Evolutionary conservation across 768 basidiomycete genomes (phyloP), one percentile per base, ranked within the genome.

Genomic region (Gloeopeniophorella convolvens): DNA sequence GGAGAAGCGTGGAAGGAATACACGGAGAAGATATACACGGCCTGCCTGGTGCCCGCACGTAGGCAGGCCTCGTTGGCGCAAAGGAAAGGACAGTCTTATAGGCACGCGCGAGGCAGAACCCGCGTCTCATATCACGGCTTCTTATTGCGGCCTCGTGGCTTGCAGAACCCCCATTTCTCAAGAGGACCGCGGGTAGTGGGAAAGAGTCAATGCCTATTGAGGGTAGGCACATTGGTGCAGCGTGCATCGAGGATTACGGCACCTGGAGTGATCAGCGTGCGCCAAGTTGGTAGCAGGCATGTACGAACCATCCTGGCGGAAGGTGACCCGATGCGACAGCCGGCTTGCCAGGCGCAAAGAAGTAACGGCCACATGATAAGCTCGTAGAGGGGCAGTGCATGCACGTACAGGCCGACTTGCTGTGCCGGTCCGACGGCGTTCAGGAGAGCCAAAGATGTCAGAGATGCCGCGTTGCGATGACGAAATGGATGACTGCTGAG

Each of bases 101-200:
- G 30, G 51, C 51, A 48, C 45, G 20, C 46, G 28, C 46, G 46
- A 48, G 46, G 51, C 45, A 45, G 34, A 37, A 20, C 24, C 51
- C 46, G 31, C 41, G 27, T 48, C 34, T 16, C 36, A 39, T 48
- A 42, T 53, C 51, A 53, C 51, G 41, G 24, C 46, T 53, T 53
- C 51, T 42, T 31, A 53, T 42, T 42, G 46, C 24, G 18, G 34
- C 51, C 51, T 53, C 51, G 51, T 53, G 51, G 51, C 46, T 23
- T 32, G 46, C 16, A n/a, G 46, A 37, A 26, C 41, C 51, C 50
- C 46, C 34, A 48, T 42, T 53, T 53, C 35, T 27, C 41, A 31
- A 48, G 51, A 32, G 39, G 42, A 26, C 23, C 24, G 15, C 16
- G 24, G n/a, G 51, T 48, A 35, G 51, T 42, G 47, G 51, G 51